A percentile compares a stretch with the other conserved stretches of the same genome.
Conservation (phyloP, 495 filamentous ascomycete genomes). For the Aspergillus sparsus region DNA sequence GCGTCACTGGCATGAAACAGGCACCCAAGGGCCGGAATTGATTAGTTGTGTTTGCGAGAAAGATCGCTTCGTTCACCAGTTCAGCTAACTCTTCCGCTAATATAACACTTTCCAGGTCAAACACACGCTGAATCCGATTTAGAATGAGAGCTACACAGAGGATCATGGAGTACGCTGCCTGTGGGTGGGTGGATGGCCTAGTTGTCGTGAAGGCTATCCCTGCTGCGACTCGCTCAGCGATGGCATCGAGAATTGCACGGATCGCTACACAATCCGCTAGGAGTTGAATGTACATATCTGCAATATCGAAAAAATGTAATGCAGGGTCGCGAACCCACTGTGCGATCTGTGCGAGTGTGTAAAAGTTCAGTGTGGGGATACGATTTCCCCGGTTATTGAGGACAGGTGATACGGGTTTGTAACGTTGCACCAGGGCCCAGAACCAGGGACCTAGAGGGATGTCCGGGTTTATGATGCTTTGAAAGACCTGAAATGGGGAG, state of each 20-base stretch:
- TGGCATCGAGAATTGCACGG: constrained; percentile 12
- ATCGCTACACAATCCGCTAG: constrained; percentile 20
- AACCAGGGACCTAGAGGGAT: constrained; percentile 30
- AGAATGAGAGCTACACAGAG: constrained; percentile 31
- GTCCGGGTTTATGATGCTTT: constrained; percentile 33
- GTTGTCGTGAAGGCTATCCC: neutral
- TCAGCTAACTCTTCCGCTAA: constrained; percentile 22
- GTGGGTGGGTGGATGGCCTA: constrained; percentile 24
- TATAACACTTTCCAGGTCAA: constrained; percentile 20
- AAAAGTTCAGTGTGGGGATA: constrained; percentile 18
- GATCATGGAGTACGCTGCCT: constrained; percentile 27
- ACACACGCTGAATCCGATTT: constrained; percentile 31
- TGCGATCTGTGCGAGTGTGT: constrained; percentile 26
- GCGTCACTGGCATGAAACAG: constrained; percentile 23
- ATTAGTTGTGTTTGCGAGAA: constrained; percentile 15
- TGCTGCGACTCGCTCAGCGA: neutral
- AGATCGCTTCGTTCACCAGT: constrained; percentile 27
- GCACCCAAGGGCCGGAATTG: constrained; percentile 30
- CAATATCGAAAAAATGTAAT: constrained; percentile 26
- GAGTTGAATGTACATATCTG: constrained; percentile 21
- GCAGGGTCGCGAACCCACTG: constrained; percentile 25
- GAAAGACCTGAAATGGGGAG: constrained; percentile 30
- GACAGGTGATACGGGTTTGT: constrained; percentile 6
- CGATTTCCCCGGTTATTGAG: constrained; percentile 3
- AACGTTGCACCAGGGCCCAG: constrained; percentile 19